Percentiles rank a stretch among this genome's conserved stretches.
Evolutionary conservation across 2,329 filamentous ascomycete genomes (phyloP).

Genomic region (Aquanectria penicillioides): DNA sequence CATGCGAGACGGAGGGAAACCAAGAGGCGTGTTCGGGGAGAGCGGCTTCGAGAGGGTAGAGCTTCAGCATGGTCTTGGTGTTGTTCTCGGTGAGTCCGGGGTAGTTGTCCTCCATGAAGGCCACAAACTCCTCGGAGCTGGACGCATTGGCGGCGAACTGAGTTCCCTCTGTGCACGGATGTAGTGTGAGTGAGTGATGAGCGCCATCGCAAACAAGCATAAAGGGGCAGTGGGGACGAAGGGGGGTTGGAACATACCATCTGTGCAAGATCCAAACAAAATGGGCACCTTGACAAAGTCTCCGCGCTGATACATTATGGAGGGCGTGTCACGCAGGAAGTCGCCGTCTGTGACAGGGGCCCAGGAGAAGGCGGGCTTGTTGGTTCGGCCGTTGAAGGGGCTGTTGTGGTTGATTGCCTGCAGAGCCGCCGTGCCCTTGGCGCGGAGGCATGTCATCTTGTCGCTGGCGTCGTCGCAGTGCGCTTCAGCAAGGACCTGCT

Average conservation of each 20-base stretch:
- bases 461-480: conserved; percentile 48
- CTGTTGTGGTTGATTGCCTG: conserved; percentile 54
- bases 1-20: conserved; percentile 54
- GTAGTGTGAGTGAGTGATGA: conserved; percentile 20
- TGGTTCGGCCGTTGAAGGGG: conserved; percentile 51
- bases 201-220: no score
- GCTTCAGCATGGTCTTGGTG: conserved; percentile 46
- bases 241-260: conserved; percentile 47
- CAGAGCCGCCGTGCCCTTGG: conserved; percentile 45
- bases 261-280: conserved; percentile 55
- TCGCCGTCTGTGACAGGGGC: conserved; percentile 61
- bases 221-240: no score
- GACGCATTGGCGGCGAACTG: conserved; percentile 54
- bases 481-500: conserved; percentile 47
- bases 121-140: conserved; percentile 45
- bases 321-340: conserved; percentile 55
- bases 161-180: conserved; percentile 53
- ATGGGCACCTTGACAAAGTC: conserved; percentile 56
- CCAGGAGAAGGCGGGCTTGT: conserved; percentile 59
- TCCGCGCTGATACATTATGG: conserved; percentile 51
- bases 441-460: conserved; percentile 55
- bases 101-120: conserved; percentile 59
- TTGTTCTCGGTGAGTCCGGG: conserved; percentile 52
- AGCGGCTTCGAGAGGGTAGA: conserved; percentile 51
- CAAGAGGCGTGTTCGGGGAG: conserved; percentile 53